Evolutionary conservation across 2,329 filamentous ascomycete genomes (phyloP).

Genomic region (Pestalotiopsis sp.): DNA sequence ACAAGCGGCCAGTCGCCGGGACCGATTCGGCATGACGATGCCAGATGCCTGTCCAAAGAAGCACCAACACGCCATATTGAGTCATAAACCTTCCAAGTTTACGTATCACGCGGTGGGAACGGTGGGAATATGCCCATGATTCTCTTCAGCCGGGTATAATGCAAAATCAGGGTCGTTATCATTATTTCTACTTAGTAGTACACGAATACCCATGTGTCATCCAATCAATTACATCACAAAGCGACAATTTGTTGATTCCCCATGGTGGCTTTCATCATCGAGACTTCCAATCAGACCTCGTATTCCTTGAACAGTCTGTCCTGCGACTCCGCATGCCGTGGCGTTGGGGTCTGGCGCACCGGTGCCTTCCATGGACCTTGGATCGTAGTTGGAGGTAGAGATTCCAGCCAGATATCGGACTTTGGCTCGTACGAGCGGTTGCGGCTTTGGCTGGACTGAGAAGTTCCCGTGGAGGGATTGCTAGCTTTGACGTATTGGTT

Average conservation of each 20-base stretch:
- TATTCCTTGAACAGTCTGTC: neutral
- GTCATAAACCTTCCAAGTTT: neutral
- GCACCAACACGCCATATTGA: neutral
- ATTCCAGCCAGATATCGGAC: neutral
- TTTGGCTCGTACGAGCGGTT: neutral
- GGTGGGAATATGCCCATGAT: neutral
- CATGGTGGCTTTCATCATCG: neutral
- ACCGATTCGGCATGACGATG: no score
- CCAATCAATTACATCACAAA: no score
- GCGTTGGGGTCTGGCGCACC: neutral
- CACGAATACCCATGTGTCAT: no score
- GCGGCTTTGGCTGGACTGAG: neutral
- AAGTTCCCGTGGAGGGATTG: neutral
- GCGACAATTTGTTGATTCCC: neutral
- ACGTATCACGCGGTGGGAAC: neutral
- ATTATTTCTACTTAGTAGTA: neutral
- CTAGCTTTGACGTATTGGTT: neutral
- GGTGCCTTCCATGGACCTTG: neutral
- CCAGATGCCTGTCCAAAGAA: neutral
- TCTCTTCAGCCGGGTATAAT: neutral
- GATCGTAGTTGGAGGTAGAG: neutral
- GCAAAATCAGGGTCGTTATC: neutral
- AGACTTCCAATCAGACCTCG: neutral
- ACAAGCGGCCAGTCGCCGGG: no score
- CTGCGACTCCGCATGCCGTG: neutral